Conservation (phyloP, 2,329 filamentous ascomycete genomes). For the Curvularia eragrostidis region DNA sequence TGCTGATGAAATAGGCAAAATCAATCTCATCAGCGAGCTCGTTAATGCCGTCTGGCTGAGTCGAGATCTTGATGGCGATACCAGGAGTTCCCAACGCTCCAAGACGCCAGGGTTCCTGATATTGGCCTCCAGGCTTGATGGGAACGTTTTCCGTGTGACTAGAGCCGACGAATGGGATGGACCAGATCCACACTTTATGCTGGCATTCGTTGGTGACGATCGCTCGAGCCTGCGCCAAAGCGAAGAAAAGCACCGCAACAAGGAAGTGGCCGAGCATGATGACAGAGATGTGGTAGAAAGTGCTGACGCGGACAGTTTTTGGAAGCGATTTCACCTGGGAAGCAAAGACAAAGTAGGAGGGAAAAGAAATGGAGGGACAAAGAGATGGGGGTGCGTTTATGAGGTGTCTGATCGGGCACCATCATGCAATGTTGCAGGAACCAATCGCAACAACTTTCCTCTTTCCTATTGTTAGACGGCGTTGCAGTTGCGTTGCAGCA, state of each 20-base stretch:
- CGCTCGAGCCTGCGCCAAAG: slow-evolving; percentile 31
- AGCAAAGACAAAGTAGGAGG: slow-evolving; percentile 15
- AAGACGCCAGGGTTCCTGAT: slow-evolving; percentile 34
- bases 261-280: slow-evolving; percentile 28
- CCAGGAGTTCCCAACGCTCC: slow-evolving; percentile 29
- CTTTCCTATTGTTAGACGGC: not conserved
- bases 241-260: slow-evolving; percentile 25
- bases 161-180: slow-evolving; percentile 24
- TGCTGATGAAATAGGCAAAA: slow-evolving; percentile 35
- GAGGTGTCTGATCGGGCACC: not conserved
- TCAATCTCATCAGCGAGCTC: slow-evolving; percentile 29
- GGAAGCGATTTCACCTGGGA: slow-evolving; percentile 17
- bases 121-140: slow-evolving; percentile 26
- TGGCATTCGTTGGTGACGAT: slow-evolving; percentile 39
- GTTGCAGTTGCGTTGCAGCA: not conserved
- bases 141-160: slow-evolving; percentile 24
- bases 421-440: not conserved
- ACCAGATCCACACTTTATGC: slow-evolving; percentile 32
- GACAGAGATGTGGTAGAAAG: not conserved
- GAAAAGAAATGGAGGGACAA: slow-evolving; percentile 19
- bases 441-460: not conserved
- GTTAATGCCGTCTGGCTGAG: slow-evolving; percentile 29
- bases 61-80: slow-evolving; percentile 37
- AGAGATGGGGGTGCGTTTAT: slow-evolving; percentile 14
- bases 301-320: slow-evolving; percentile 5